Base-by-base conservation (phyloP, 306 rosid species). In the Casuarina equisetifolia region DNA sequence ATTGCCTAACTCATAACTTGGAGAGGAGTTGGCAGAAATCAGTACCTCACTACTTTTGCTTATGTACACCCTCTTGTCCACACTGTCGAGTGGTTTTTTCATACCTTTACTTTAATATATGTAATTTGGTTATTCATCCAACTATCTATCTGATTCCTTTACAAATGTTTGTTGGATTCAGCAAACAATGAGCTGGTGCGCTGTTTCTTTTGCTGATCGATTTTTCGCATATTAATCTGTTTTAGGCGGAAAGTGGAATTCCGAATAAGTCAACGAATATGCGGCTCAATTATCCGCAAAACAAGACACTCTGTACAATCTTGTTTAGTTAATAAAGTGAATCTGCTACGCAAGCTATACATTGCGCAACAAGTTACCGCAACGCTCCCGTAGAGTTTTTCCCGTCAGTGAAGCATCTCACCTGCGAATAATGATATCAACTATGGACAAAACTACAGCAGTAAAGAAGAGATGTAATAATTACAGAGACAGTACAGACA, bases 21-120 rank as follows among this genome's bases (percentile, higher is more conserved):
- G 7, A 64, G 25, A n/a, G 50, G 49, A 45, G 4, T n/a, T 4
- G 59, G 9, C 54, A 74, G 62, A 57, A 70, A 53, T 63, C 63
- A 15, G 36, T 35, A 58, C 71, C 81, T 67, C 57, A 73, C 74
- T 53, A 82, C 55, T 11, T 68, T 63, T 73, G 55, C 82, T 68
- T 78, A 81, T 69, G 69, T 76, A 72, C 84, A 73, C 82, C 82
- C 58, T 73, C 71, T 2, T 20, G 63, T 75, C 19, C 81, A 61
- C 67, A 7, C 36, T 78, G 75, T 72, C 53, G 43, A 69, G 68
- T 75, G 78, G 78, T 55, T 73, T 69, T 72, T 83, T 74, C 78
- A 73, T 48, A 63, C 66, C 52, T 72, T 75, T 51, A 69, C 76
- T 61, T 76, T 48, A 25, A 25, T 25, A 49, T 75, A 59, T 80